Base-by-base conservation (phyloP, 345 rosid genomes). In the Combretum micranthum region DNA sequence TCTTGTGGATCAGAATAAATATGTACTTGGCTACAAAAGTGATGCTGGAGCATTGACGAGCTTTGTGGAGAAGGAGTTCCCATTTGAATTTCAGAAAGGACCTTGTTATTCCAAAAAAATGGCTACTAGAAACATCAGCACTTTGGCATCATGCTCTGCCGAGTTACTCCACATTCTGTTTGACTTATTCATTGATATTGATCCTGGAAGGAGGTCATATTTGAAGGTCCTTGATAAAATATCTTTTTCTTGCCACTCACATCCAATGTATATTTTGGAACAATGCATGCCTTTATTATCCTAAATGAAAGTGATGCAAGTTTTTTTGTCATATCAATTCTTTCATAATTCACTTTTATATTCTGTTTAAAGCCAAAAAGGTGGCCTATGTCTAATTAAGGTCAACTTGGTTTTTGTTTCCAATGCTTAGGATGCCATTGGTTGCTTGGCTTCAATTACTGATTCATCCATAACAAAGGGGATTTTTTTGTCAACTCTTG, bases 1-100 rank as follows among this genome's bases (percentile, higher is more conserved):
- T 73, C 86, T 93, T 73, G 95, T 93, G 62, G 82, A 77, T 75
- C 88, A 93, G 72, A 93, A 85, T 66, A 85, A 62, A 68, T 64
- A 65, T 59, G 62, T 52, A 45, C 77, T 75, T 32, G 42, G 67
- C 68, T 61, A 75, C 61, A 62, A 62, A 48, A 59, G 61, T 15
- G 69, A 68, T 55, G 51, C 52, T 49, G 63, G 32, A 20, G 78
- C 73, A 42, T 68, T 63, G 51, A 69, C 59, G 60, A 37, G 56
- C 61, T 43, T 14, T 42, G 23, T 46, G 47, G 62, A 44, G 52
- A 70, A 71, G 60, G 80, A 68, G 68, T 67, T 73, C 12, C 50
- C 56, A 53, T 42, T 63, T 47, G 80, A 77, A 64, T 61, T 65
- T 56, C 69, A 47, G 64, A 74, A 43, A 59, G 11, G 44, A 59